Evolutionary conservation across 306 rosid genomes (phyloP).

Genomic region (Citrullus mucosospermus): DNA sequence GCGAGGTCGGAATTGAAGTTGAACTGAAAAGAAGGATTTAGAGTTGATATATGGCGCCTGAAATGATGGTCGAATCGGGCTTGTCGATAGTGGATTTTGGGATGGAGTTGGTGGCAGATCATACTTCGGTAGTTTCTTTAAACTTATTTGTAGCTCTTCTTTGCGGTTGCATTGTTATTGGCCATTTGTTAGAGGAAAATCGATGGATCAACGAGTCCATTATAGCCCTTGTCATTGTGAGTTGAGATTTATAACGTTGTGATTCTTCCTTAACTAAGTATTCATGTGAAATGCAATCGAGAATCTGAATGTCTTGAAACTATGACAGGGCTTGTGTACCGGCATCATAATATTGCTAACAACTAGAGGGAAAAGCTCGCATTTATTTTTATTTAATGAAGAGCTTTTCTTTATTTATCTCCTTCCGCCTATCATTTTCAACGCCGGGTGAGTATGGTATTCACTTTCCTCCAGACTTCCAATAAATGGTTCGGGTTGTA

Average conservation of each 20-base stretch:
- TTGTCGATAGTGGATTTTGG: slow-evolving; percentile 5
- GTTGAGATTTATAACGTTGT: slow-evolving; percentile 9
- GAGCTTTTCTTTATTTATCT: slow-evolving; percentile 95
- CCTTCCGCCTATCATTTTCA: slow-evolving; percentile 96
- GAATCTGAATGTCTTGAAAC: background rate
- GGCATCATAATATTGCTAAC: slow-evolving; percentile 61
- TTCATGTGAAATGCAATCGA: background rate
- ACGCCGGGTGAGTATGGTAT: slow-evolving; percentile 61
- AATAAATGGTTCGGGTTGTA: background rate
- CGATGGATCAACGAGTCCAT: slow-evolving; percentile 95
- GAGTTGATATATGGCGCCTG: background rate
- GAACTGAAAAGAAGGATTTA: background rate
- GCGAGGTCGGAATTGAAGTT: background rate
- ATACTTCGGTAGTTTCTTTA: slow-evolving; percentile 70
- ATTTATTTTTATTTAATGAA: slow-evolving; percentile 61
- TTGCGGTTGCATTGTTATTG: slow-evolving; percentile 69
- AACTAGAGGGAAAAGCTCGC: slow-evolving; percentile 85
- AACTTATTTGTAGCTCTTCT: slow-evolving; percentile 84
- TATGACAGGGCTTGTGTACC: slow-evolving; percentile 66
- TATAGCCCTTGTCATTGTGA: slow-evolving; percentile 78
- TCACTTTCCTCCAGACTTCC: background rate
- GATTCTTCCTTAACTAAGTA: background rate
- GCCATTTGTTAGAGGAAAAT: slow-evolving; percentile 75
- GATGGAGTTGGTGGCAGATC: slow-evolving; percentile 39
- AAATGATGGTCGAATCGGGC: background rate